Evolutionary conservation across 305 asterid genomes (phyloP).

Genomic region (Rubia balearica): DNA sequence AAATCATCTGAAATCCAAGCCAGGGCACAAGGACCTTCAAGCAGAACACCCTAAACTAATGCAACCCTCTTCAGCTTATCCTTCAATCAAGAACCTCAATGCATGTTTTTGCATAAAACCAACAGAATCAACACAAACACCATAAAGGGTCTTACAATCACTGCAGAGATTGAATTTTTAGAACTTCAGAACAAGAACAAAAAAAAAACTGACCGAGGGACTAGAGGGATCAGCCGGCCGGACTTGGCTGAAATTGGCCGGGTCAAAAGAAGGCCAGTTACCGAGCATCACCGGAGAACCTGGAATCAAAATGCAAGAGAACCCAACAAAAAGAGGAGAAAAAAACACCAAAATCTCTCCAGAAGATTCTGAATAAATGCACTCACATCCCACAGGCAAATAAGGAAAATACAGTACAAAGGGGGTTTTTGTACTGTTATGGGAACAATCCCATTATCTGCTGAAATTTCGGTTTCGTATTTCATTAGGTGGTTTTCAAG

Average conservation of each 20-base stretch:
- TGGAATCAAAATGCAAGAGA: not conserved
- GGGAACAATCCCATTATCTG: not conserved
- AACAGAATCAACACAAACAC: not conserved
- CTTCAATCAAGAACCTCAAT: not conserved
- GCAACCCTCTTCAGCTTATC: not conserved
- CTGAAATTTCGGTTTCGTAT: not conserved
- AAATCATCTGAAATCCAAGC: not conserved
- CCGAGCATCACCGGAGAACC: slow-evolving; percentile 32
- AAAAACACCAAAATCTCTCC: not conserved
- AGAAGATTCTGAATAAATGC: not conserved
- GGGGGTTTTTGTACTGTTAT: not conserved
- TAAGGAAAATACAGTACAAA: not conserved
- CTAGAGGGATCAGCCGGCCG: slow-evolving; percentile 63
- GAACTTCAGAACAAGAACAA: not conserved
- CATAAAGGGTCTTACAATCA: slow-evolving; percentile 3
- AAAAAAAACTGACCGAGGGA: slow-evolving; percentile 40
- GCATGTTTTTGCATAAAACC: not conserved
- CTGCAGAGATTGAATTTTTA: not conserved
- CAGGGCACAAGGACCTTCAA: not conserved
- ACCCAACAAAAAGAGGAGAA: not conserved
- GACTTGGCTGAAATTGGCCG: slow-evolving; percentile 72
- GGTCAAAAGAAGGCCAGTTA: slow-evolving; percentile 64
- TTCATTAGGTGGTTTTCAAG: not conserved
- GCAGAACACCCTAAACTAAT: not conserved
- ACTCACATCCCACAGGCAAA: not conserved